Conservation (phyloP, 108 stramenopile species). For the Cylindrotheca closterium region DNA sequence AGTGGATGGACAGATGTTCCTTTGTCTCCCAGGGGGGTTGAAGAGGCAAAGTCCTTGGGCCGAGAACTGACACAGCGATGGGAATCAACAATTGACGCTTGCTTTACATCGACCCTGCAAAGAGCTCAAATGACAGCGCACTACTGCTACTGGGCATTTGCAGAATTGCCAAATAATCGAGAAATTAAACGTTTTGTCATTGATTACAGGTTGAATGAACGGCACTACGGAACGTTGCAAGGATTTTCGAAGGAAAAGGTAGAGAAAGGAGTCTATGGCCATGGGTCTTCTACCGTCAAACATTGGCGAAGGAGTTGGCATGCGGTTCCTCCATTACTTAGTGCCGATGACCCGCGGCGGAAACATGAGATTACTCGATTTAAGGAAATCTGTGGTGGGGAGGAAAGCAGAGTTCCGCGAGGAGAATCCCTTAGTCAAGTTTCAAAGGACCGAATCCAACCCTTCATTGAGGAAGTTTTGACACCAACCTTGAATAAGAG, state of each 20-base stretch:
- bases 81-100: constrained; percentile 45
- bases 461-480: constrained; percentile 46
- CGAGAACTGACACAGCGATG: constrained; percentile 22
- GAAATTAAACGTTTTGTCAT: constrained; percentile 27
- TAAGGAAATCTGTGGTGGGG: constrained; percentile 38
- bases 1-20: constrained; percentile 64
- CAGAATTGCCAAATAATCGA: constrained; percentile 12
- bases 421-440: constrained; percentile 58
- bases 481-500: constrained; percentile 34
- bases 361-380: constrained; percentile 35
- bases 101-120: constrained; percentile 48
- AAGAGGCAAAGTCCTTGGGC: constrained; percentile 47
- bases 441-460: constrained; percentile 43
- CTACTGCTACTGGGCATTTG: constrained; percentile 55
- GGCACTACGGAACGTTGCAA: constrained; percentile 53
- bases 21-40: constrained; percentile 46
- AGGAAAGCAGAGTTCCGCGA: constrained; percentile 38
- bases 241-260: constrained; percentile 47
- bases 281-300: constrained; percentile 36
- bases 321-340: constrained; percentile 45
- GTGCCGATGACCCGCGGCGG: constrained; percentile 47
- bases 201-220: constrained; percentile 58
- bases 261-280: constrained; percentile 49
- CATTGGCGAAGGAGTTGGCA: constrained; percentile 57
- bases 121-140: constrained; percentile 57